Conservation (phyloP, 2,329 filamentous ascomycete species). For the Aquanectria penicillioides region DNA sequence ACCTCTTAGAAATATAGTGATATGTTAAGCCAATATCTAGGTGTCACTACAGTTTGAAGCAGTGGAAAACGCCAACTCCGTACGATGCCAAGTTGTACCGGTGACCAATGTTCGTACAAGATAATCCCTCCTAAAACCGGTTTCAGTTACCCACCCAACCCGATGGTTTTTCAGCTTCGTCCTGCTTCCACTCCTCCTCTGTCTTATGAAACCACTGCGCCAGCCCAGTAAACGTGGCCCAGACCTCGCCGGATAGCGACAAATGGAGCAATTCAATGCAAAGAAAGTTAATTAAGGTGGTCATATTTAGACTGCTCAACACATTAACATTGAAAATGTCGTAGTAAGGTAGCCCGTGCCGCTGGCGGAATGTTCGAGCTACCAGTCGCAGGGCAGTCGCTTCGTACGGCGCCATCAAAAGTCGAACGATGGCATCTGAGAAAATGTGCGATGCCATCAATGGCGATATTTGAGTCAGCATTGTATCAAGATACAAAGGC, state of each 20-base stretch:
- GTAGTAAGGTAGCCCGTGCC: conserved; percentile 49
- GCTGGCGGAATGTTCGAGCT: conserved; percentile 53
- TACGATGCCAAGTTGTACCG: no score
- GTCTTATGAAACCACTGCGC: conserved; percentile 53
- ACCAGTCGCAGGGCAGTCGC: conserved; percentile 56
- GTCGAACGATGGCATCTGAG: conserved; percentile 53
- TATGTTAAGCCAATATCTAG: no score
- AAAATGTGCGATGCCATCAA: conserved; percentile 59
- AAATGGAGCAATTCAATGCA: conserved; percentile 58
- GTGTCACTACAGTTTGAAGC: no score
- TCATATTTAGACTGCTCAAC: conserved; percentile 51
- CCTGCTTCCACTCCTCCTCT: conserved; percentile 56
- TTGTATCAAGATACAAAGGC: conserved; percentile 57
- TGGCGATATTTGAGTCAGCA: conserved; percentile 61
- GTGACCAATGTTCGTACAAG: no score
- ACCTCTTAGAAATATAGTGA: no score
- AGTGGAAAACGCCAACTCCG: no score
- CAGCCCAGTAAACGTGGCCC: conserved; percentile 53
- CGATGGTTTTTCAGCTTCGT: conserved; percentile 35
- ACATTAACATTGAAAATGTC: conserved; percentile 53
- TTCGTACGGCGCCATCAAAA: conserved; percentile 59
- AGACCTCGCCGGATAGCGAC: conserved; percentile 55
- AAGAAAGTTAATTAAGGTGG: conserved; percentile 56
- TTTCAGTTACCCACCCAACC: conserved; percentile 6
- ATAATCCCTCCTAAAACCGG: no score